phyloP scores from a whole-genome alignment of 176 grass and related monocot genomes.

The Bromus sterilis region DNA sequence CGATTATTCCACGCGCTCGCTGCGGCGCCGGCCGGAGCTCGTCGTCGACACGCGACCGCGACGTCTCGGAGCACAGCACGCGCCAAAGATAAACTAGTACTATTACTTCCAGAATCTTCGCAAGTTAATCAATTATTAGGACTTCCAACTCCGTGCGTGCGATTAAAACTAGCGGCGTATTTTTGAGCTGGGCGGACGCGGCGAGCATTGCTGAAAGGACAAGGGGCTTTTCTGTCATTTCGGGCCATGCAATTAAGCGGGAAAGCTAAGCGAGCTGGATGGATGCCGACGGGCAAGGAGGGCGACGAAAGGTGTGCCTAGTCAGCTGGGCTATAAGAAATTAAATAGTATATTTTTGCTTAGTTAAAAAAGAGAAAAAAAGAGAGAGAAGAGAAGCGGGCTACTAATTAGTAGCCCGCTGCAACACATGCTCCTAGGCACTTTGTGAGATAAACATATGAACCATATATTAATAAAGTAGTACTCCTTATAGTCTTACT shows the following conservation, averaged over 20 bases:
- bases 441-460: too few relatives aligned
- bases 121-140: neutral
- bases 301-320: too few relatives aligned
- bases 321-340: too few relatives aligned
- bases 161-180: too few relatives aligned
- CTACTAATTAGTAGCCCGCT: too few relatives aligned
- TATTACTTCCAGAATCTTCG: neutral
- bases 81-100: neutral
- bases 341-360: too few relatives aligned
- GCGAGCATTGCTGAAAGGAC: neutral
- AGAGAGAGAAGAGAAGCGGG: too few relatives aligned
- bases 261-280: neutral
- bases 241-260: neutral
- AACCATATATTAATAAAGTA: too few relatives aligned
- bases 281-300: conserved; percentile 3
- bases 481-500: too few relatives aligned
- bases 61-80: neutral
- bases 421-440: too few relatives aligned
- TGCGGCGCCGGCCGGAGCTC: neutral
- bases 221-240: neutral
- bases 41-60: neutral
- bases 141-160: too few relatives aligned
- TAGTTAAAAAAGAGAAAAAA: too few relatives aligned
- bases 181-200: neutral
- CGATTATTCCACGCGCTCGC: neutral